Evolutionary conservation across 352 stramenopile genomes (phyloP).

Genomic region (Globisporangium middletonii): DNA sequence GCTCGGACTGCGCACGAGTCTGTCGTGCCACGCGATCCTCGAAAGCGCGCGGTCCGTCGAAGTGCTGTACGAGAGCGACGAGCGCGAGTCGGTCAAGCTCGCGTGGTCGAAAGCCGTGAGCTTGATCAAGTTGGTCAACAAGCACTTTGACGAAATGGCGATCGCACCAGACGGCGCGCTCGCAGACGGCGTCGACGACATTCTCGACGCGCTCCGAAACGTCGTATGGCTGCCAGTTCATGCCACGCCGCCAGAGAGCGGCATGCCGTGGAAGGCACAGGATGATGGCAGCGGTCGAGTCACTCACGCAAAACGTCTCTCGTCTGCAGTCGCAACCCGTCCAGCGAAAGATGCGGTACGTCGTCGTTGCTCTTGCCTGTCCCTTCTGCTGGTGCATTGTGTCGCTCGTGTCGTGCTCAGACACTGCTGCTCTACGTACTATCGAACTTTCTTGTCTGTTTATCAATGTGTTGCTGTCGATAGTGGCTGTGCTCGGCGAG

Average conservation of each 20-base stretch:
- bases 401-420: neutral
- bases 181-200: constrained; percentile 15
- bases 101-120: constrained; percentile 42
- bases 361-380: constrained; percentile 7
- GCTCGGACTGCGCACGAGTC: constrained; percentile 43
- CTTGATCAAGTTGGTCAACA: constrained; percentile 67
- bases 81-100: constrained; percentile 10
- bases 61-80: constrained; percentile 26
- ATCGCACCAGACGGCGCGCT: constrained; percentile 2
- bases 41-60: constrained; percentile 67
- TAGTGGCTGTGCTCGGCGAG: constrained; percentile 65
- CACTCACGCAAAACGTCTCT: constrained; percentile 18
- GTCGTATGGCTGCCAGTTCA: constrained; percentile 40
- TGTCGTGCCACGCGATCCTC: constrained; percentile 68
- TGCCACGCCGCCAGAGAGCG: constrained; percentile 19
- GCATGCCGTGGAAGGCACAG: constrained; percentile 53
- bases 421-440: too few species aligned
- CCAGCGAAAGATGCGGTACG: constrained; percentile 56
- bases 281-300: neutral
- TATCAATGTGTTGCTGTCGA: constrained; percentile 8
- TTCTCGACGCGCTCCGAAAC: constrained; percentile 27
- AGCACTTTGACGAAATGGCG: constrained; percentile 66
- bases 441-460: too few species aligned
- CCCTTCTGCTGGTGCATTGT: neutral
- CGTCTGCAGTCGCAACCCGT: constrained; percentile 31